Evolutionary conservation across 495 filamentous ascomycete genomes (phyloP), one percentile per base, ranked within the genome.

Genomic region (Penicillium mononematosum): DNA sequence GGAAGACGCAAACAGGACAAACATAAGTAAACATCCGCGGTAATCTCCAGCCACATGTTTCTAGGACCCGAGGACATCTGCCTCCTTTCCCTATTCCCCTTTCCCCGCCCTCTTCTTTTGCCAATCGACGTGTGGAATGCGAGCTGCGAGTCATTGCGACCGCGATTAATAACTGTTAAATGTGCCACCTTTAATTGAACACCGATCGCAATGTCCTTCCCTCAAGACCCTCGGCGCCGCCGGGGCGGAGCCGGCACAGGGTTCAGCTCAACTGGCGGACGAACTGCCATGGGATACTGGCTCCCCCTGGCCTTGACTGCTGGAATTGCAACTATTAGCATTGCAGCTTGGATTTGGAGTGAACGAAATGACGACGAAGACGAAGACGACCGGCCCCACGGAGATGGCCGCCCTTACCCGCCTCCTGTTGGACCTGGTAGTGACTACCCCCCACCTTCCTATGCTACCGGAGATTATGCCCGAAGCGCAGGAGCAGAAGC

Each of bases 281-380:
- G 90, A 63, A 83, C 84, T 51, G 82, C 87, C 50, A 77, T 89
- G 67, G 84, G 87, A 64, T 91, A 92, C 74, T 96, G 91, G 90
- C 81, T 93, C 52, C 92, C 92, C 53, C 75, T 96, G 44, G 86
- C 85, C 49, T 67, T 96, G 57, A 96, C 92, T 41, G 85, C 93
- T 36, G 91, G 91, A 48, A 81, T 92, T 60, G 92, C 92, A 36
- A 89, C 92, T 22, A 81, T 88, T 50, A 90, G 91, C 29, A 75
- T 94, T 50, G 92, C 85, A 25, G 90, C 92, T 22, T 97, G 92
- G 92, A 83, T 92, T 29, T 96, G 91, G 92, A 93, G 88, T 72
- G 90, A 94, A 75, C 85, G 90, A 67, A 82, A 75, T 55, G 87
- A 88, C 62, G 88, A 90, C 19, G 83, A 89, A 46, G 85, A 87